Evolutionary conservation across 176 grass and related monocot species (phyloP).

Genomic region (Zea luxurians): DNA sequence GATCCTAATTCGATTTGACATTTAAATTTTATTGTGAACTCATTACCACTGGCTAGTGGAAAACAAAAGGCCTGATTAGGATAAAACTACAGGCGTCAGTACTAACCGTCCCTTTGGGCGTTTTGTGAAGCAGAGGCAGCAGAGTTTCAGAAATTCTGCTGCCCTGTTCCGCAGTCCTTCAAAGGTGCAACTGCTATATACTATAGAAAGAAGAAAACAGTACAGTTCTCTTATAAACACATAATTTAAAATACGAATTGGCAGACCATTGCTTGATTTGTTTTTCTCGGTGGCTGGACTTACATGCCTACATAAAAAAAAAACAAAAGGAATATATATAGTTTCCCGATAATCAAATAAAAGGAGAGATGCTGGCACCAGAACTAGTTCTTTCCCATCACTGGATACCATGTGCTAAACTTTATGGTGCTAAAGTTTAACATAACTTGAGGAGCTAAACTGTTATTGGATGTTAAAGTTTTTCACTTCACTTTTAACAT

Average conservation of each 20-base stretch:
- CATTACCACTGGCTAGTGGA: slow-evolving; percentile 16
- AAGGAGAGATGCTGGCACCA: slow-evolving; percentile 37
- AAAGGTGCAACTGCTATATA: not conserved
- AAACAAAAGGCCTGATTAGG: slow-evolving; percentile 42
- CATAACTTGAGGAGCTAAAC: too few relatives aligned
- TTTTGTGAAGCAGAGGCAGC: slow-evolving; percentile 30
- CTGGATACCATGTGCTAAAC: not conserved
- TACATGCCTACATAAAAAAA: slow-evolving; percentile 21
- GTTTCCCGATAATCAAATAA: slow-evolving; percentile 24
- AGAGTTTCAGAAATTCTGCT: slow-evolving; percentile 44
- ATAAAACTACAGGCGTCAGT: slow-evolving; percentile 29
- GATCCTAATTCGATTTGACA: too few relatives aligned
- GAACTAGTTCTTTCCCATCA: slow-evolving; percentile 37
- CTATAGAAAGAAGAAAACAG: slow-evolving; percentile 2
- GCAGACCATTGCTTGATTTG: slow-evolving; percentile 14
- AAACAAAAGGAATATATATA: not conserved
- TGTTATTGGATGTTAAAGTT: too few relatives aligned
- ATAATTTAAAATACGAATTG: slow-evolving; percentile 9
- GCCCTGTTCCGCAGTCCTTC: slow-evolving; percentile 23
- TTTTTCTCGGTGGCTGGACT: slow-evolving; percentile 32
- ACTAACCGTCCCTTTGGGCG: slow-evolving; percentile 25
- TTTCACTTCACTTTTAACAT: too few relatives aligned
- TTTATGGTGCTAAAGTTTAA: not conserved
- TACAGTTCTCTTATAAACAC: not conserved
- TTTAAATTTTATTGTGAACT: too few relatives aligned